These are phyloP conservation scores for Aulographum hederae DNA, from an alignment of 2,329 filamentous ascomycete species.

Conservation along the genomic window DNA sequence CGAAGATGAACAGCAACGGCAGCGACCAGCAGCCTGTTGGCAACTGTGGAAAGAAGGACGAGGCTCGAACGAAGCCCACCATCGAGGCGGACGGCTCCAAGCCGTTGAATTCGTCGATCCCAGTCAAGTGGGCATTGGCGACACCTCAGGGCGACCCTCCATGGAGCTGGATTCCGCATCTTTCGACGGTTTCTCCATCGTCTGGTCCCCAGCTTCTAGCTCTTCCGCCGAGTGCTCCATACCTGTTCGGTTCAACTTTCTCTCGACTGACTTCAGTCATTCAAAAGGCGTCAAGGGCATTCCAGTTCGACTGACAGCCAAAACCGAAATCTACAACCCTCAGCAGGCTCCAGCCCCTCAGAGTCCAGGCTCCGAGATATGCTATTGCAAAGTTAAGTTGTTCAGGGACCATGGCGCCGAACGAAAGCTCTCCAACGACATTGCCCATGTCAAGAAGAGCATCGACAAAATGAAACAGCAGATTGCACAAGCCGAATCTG, in stretches of 20 bases:
- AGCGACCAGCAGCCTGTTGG: constrained; percentile 70
- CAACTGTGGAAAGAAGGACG: constrained; percentile 91
- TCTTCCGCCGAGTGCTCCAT: constrained; percentile 62
- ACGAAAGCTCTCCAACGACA: constrained; percentile 83
- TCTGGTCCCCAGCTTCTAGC: constrained; percentile 61
- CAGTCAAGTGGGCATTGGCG: constrained; percentile 33
- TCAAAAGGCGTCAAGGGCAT: constrained; percentile 98
- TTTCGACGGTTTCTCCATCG: constrained; percentile 85
- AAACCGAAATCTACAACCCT: constrained; percentile 52
- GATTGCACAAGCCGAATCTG: constrained; percentile 54
- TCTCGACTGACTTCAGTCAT: constrained; percentile 96
- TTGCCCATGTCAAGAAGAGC: constrained; percentile 86
- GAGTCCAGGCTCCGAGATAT: constrained; percentile 46
- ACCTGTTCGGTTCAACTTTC: constrained; percentile 90
- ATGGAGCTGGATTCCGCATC: constrained; percentile 43
- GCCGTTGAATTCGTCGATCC: constrained; percentile 84
- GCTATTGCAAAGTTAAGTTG: constrained; percentile 91
- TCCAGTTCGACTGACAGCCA: constrained; percentile 78
- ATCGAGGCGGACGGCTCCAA: constrained; percentile 77
- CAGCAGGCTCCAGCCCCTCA: constrained; percentile 12
- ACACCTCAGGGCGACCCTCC: constrained; percentile 25
- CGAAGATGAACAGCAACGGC: constrained; percentile 84
- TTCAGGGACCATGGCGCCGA: constrained; percentile 94
- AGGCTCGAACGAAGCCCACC: constrained; percentile 88
- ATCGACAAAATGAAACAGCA: constrained; percentile 95